A percentile compares a stretch with the other conserved stretches of the same genome.
phyloP scores from a whole-genome alignment of 441 rosid species.

The Arabidopsis hybrid region DNA sequence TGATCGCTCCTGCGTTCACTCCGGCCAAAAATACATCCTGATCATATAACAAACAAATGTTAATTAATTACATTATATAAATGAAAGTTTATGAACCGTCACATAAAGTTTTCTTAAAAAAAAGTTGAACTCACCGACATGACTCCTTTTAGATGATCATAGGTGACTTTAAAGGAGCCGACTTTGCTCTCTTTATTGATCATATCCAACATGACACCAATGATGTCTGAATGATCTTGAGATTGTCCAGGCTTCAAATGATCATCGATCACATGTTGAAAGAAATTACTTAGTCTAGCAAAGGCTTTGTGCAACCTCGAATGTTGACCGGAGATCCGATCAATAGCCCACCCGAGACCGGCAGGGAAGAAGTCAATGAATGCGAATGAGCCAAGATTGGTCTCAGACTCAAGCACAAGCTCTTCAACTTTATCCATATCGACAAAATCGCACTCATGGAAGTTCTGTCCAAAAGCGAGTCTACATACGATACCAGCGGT shows the following conservation, averaged over 20 bases:
- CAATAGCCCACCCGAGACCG: constrained; percentile 56
- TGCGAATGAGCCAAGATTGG: constrained; percentile 43
- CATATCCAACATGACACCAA: constrained; percentile 40
- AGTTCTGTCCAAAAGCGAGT: constrained; percentile 54
- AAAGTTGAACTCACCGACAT: constrained; percentile 35
- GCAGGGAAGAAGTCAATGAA: constrained; percentile 41
- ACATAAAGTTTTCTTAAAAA: neutral
- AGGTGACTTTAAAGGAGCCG: constrained; percentile 36
- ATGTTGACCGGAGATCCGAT: constrained; percentile 49
- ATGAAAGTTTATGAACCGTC: neutral
- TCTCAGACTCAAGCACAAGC: constrained; percentile 40
- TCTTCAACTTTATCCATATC: constrained; percentile 39
- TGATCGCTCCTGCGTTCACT: constrained; percentile 41
- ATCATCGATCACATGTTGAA: constrained; percentile 57
- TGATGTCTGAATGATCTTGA: constrained; percentile 35
- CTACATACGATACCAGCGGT: constrained; percentile 49
- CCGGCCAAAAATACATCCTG: constrained; percentile 43
- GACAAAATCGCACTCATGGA: constrained; percentile 33
- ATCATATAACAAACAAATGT: neutral
- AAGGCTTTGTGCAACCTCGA: constrained; percentile 49
- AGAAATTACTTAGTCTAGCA: constrained; percentile 41
- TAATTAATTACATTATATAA: neutral
- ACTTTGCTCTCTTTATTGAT: constrained; percentile 29
- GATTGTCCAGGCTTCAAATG: constrained; percentile 40
- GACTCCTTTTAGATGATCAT: constrained; percentile 44